Conservation (phyloP, 2,329 filamentous ascomycete genomes). For the Penicillium freii region DNA sequence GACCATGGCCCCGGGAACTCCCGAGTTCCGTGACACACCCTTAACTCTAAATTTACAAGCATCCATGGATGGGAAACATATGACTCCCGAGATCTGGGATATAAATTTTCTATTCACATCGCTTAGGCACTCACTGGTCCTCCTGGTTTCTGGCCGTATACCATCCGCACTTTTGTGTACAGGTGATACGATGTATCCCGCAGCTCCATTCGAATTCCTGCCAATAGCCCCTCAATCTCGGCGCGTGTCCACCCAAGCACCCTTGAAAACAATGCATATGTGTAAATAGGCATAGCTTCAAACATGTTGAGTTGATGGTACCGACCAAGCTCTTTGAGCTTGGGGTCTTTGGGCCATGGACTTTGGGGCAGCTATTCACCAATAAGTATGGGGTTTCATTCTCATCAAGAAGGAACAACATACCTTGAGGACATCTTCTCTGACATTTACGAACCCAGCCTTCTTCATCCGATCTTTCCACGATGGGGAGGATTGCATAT, state of each 20-base stretch:
- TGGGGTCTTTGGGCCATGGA: slow-evolving; percentile 52
- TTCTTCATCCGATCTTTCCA: slow-evolving; percentile 48
- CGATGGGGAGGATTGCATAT: slow-evolving; percentile 30
- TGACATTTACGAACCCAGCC: slow-evolving; percentile 55
- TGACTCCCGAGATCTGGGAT: background rate
- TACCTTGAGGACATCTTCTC: slow-evolving; percentile 48
- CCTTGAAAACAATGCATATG: slow-evolving; percentile 40
- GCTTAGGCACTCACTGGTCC: background rate
- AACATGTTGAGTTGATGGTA: slow-evolving; percentile 39
- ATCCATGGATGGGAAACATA: background rate
- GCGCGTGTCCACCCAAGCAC: slow-evolving; percentile 38
- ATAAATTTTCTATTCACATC: background rate
- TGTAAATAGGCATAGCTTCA: slow-evolving; percentile 37
- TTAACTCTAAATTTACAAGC: background rate
- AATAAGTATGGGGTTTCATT: background rate
- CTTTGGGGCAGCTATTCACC: slow-evolving; percentile 48
- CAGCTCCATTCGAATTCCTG: slow-evolving; percentile 40
- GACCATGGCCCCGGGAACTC: background rate
- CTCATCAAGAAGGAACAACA: background rate
- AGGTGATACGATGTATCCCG: slow-evolving; percentile 38
- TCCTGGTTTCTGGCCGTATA: slow-evolving; percentile 31
- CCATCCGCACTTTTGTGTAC: slow-evolving; percentile 33
- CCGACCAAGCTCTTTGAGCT: slow-evolving; percentile 53
- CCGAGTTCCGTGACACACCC: background rate
- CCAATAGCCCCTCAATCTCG: slow-evolving; percentile 41